Evolutionary conservation across 805 yeast genomes (phyloP), one percentile per base, ranked within the genome.

Genomic region (Saturnispora halmiae): DNA sequence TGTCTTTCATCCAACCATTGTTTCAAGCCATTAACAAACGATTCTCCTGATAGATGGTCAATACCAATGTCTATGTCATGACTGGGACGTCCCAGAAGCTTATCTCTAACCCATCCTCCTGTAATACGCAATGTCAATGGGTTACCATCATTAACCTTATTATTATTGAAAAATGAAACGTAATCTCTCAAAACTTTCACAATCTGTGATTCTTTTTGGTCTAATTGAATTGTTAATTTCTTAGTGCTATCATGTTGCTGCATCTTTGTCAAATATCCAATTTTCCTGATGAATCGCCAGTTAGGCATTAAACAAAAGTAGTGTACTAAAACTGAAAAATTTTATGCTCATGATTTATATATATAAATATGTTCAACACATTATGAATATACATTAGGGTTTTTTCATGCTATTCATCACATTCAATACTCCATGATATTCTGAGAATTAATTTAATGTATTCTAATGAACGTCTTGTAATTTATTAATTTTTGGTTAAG

Each of bases 71-170:
- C 99, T 24, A 92, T 67, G 58, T 92, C 99, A 54, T 90, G 78
- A 31, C 90, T 79, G 18, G 75, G 76, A 35, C 71, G 69, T 0
- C 95, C 94, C 24, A 92, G 65, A 22, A 92, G 65, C 61, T 92
- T 92, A 59, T 92, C 98, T 51, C 98, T 72, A 2, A 92, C 98
- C 98, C 98, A 90, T 0, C 98, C 98, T 27, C 98, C 98, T 0
- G 96, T 88, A 49, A 92, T 83, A 45, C 98, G 60, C 11, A 83
- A 66, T 3, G 48, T 47, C n/a, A 59, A 38, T 4, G 57, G 56
- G 14, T 28, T 11, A 36, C 51, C 41, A 11, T 29, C 21, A 7
- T 31, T 22, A 3, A 38, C 34, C 3, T 21, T 6, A 16, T 38
- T 21, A 11, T 34, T 32, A 39, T 59, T 59, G 36, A 56, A 59